phyloP scores from a whole-genome alignment of 345 rosid species.

The Syzygium oleosum region DNA sequence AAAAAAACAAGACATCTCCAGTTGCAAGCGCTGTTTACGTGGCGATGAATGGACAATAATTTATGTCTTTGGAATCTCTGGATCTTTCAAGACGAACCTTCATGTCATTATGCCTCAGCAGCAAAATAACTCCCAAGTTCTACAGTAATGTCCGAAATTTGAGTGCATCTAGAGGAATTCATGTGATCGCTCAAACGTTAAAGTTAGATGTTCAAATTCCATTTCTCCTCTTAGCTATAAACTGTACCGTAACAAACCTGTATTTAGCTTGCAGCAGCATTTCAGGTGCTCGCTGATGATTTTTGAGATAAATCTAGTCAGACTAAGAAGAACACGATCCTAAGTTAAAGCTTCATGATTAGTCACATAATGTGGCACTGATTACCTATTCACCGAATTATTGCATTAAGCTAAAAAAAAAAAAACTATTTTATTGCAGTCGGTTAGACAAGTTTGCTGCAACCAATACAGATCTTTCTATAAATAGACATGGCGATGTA shows the following conservation, averaged over 20 bases:
- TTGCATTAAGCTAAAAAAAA: background rate
- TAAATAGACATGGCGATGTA: background rate
- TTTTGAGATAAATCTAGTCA: background rate
- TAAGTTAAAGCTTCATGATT: background rate
- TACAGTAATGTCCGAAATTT: background rate
- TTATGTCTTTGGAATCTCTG: background rate
- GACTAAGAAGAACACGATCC: background rate
- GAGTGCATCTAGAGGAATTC: background rate
- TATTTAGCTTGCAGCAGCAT: background rate
- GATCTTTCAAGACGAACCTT: background rate
- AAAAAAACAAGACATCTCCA: background rate
- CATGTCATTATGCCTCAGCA: background rate
- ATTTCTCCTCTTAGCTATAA: background rate
- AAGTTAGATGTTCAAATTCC: background rate
- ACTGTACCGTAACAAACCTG: background rate
- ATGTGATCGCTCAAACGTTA: background rate
- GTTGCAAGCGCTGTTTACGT: background rate
- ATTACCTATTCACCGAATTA: background rate
- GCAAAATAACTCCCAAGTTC: background rate
- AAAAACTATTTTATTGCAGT: background rate
- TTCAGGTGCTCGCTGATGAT: background rate
- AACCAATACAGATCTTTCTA: background rate
- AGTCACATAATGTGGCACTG: background rate
- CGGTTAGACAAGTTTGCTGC: background rate
- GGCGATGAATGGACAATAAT: background rate